A percentile compares a stretch with the other conserved stretches of the same genome.
Conservation (phyloP, 148 eudicot genomes). For the Chenopodium formosanum region DNA sequence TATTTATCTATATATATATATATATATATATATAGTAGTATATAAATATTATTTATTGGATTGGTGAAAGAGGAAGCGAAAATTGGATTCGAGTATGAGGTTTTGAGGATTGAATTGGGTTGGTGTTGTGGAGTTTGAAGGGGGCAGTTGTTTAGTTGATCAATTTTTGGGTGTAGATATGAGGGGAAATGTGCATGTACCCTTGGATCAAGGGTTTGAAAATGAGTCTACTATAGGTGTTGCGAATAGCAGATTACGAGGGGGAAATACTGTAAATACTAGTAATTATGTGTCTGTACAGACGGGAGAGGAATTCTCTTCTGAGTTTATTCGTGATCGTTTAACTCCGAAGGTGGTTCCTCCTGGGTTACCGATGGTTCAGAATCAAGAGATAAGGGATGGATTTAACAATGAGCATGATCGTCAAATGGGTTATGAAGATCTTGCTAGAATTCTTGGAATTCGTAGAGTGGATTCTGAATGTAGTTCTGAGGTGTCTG, state of each 20-base stretch:
- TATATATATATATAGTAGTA: neutral
- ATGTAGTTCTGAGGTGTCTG: slow-evolving; percentile 51
- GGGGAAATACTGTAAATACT: slow-evolving; percentile 38
- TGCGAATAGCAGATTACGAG: slow-evolving; percentile 32
- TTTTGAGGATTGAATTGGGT: neutral
- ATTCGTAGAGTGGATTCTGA: slow-evolving; percentile 68
- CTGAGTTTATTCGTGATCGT: slow-evolving; percentile 63
- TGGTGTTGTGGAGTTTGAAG: neutral
- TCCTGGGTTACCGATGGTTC: slow-evolving; percentile 28
- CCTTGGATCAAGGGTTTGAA: slow-evolving; percentile 39
- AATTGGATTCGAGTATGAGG: slow-evolving; percentile 6
- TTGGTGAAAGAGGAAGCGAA: neutral
- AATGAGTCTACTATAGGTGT: slow-evolving; percentile 29
- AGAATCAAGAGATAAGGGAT: slow-evolving; percentile 38
- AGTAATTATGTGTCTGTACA: slow-evolving; percentile 51
- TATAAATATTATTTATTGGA: slow-evolving; percentile 13
- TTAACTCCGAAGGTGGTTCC: slow-evolving; percentile 41
- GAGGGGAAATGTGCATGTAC: slow-evolving; percentile 42
- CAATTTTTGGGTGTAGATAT: slow-evolving; percentile 34
- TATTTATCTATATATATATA: neutral
- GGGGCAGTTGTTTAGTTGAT: slow-evolving; percentile 17
- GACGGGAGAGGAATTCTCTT: slow-evolving; percentile 71
- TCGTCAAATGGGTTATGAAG: slow-evolving; percentile 50
- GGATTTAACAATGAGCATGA: slow-evolving; percentile 41
- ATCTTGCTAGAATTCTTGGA: slow-evolving; percentile 65